Evolutionary conservation across 1,284 basidiomycete genomes (phyloP).

Genomic region (Leccinum fallax): DNA sequence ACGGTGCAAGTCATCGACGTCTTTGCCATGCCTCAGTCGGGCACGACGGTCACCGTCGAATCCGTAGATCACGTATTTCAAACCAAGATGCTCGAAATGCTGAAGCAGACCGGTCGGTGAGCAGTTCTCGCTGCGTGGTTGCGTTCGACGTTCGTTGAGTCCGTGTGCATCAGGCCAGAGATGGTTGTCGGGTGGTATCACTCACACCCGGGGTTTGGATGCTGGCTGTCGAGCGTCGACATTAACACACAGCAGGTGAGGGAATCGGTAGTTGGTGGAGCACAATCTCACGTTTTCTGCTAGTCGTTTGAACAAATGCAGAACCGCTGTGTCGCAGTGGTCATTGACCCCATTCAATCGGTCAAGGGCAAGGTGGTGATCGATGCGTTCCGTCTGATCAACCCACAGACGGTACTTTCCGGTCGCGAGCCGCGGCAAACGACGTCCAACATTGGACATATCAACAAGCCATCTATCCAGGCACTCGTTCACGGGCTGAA

Average conservation of each 20-base stretch:
- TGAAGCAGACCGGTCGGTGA: slow-evolving; percentile 97
- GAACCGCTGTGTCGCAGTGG: slow-evolving; percentile 94
- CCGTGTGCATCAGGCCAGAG: slow-evolving; percentile 70
- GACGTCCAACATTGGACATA: slow-evolving; percentile 97
- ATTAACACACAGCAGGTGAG: slow-evolving; percentile 97
- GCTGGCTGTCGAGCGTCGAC: slow-evolving; percentile 98
- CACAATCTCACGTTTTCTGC: slow-evolving; percentile 13
- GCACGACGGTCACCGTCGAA: slow-evolving; percentile 98
- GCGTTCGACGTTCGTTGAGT: slow-evolving; percentile 8
- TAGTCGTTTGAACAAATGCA: slow-evolving; percentile 98
- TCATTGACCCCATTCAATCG: slow-evolving; percentile 98
- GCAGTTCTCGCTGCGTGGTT: slow-evolving; percentile 2
- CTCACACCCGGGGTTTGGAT: slow-evolving; percentile 99
- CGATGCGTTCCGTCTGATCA: slow-evolving; percentile 97
- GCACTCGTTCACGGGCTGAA: slow-evolving; percentile 95
- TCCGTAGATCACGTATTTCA: slow-evolving; percentile 99
- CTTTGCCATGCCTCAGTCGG: slow-evolving; percentile 99
- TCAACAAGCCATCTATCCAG: slow-evolving; percentile 99
- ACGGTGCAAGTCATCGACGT: slow-evolving; percentile 98
- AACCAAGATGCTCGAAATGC: slow-evolving; percentile 98
- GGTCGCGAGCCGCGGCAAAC: slow-evolving; percentile 97
- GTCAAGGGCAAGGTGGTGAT: slow-evolving; percentile 99
- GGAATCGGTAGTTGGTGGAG: slow-evolving; percentile 7
- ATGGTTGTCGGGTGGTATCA: slow-evolving; percentile 99
- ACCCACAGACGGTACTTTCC: slow-evolving; percentile 81